These are phyloP conservation scores for Inga leiocalycina DNA, from an alignment of 306 rosid species.

Conservation along the genomic window DNA sequence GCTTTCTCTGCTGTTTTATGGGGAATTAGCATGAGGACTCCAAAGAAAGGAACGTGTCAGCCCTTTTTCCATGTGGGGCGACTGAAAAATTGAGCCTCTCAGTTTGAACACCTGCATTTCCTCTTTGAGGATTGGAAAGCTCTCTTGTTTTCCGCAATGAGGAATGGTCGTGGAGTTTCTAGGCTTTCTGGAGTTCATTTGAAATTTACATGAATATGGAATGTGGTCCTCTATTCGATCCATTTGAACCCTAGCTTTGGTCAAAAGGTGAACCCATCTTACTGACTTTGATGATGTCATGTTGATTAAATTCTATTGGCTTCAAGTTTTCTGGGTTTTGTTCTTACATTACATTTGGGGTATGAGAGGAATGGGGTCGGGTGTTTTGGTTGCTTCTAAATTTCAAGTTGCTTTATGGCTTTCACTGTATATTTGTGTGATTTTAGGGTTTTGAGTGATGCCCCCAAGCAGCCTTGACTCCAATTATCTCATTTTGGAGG, in stretches of 20 bases:
- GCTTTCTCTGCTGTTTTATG: conserved; percentile 39
- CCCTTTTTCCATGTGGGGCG: conserved; percentile 42
- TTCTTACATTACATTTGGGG: conserved; percentile 38
- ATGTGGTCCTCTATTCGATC: conserved; percentile 16
- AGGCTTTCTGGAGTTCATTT: conserved; percentile 48
- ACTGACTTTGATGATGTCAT: conserved; percentile 28
- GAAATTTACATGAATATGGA: background rate
- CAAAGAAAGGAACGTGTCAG: conserved; percentile 51
- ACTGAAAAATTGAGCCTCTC: conserved; percentile 27
- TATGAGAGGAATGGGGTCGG: conserved; percentile 26
- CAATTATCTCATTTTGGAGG: conserved; percentile 34
- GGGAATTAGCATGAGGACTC: conserved; percentile 38
- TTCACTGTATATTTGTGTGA: conserved; percentile 24
- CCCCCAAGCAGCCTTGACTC: conserved; percentile 5
- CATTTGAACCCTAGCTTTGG: conserved; percentile 58
- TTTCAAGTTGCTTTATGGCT: conserved; percentile 35
- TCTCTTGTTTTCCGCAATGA: conserved; percentile 54
- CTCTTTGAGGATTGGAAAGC: conserved; percentile 33
- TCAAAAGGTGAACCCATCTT: conserved; percentile 46
- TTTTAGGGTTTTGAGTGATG: conserved; percentile 33
- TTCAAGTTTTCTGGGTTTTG: conserved; percentile 34
- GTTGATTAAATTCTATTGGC: conserved; percentile 28
- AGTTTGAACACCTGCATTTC: conserved; percentile 31
- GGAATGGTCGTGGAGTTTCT: conserved; percentile 52
- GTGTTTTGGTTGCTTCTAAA: conserved; percentile 39